Conservation (phyloP, 2,329 filamentous ascomycete genomes). For the Paradendryphiella salina region DNA sequence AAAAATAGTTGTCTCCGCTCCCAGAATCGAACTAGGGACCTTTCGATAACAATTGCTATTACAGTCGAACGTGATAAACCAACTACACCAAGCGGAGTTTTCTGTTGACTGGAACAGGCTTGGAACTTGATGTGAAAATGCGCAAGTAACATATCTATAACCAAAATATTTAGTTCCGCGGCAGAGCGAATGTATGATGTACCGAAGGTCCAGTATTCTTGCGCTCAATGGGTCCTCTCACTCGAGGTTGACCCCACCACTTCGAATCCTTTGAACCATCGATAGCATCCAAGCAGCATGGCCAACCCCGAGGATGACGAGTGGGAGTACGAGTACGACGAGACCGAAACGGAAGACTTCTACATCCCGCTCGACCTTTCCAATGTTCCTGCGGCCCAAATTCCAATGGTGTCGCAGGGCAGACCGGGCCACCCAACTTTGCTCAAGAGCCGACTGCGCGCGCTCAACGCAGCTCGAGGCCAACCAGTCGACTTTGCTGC, state of each 20-base stretch:
- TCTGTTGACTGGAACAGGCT: slow-evolving; percentile 19
- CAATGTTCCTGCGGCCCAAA: slow-evolving; percentile 37
- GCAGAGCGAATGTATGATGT: too few relatives aligned
- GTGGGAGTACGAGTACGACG: slow-evolving; percentile 66
- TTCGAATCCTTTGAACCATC: neutral
- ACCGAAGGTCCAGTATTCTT: too few relatives aligned
- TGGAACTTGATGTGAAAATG: slow-evolving; percentile 15
- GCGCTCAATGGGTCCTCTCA: neutral
- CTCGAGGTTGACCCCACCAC: neutral
- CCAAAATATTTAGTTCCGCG: too few relatives aligned
- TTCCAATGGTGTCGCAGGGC: slow-evolving; percentile 21
- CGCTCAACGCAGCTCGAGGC: slow-evolving; percentile 30
- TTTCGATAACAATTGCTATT: slow-evolving; percentile 43
- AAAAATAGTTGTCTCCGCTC: slow-evolving; percentile 38
- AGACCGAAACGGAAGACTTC: slow-evolving; percentile 59
- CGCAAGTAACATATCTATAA: rapidly evolving
- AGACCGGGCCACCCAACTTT: slow-evolving; percentile 31
- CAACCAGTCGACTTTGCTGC: slow-evolving; percentile 14
- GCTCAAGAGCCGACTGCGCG: slow-evolving; percentile 37
- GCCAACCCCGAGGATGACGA: slow-evolving; percentile 46
- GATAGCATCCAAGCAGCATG: slow-evolving; percentile 19
- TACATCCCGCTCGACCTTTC: slow-evolving; percentile 64
- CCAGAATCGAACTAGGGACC: slow-evolving; percentile 40
- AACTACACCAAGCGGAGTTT: slow-evolving; percentile 38
- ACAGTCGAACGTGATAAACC: slow-evolving; percentile 46